Evolutionary conservation across 116 monocot species (phyloP), one percentile per base, ranked within the genome.

Genomic region (Posidonia oceanica): DNA sequence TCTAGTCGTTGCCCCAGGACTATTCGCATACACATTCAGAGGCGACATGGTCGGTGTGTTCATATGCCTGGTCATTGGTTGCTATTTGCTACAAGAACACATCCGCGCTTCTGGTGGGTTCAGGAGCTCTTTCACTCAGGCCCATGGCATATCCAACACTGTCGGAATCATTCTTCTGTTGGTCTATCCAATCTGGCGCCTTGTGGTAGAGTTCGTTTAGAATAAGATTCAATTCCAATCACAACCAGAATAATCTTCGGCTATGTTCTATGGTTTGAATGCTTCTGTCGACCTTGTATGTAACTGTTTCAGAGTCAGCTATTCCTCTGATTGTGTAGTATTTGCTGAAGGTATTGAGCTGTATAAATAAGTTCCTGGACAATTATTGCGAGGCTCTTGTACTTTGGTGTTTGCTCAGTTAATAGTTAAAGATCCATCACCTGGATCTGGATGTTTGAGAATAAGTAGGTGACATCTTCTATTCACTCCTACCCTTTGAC

Each of bases 21-120:
- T 93, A 39, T 81, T 93, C n/a, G 86, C 86, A 0, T 14, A 81
- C 67, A 76, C 80, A 0, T 39, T 89, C 41, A 76, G 86, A 11
- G 71, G 77, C 14, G 39, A 61, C 14, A 7, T 59, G 10, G 16
- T 63, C 2, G 89, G 93, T 36, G 77, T 76, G 4, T 1, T 75
- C 36, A 76, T 93, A 20, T 89, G 89, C 71, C 74, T 93, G 17
- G 10, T 65, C 21, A 93, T 93, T 36, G 84, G 76, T 14, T 80
- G 81, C 67, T 93, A 87, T 78, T 82, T 93, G 12, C 82, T 93
- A 21, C 93, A 89, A 69, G 86, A 93, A 75, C 93, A 93, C 79
- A 80, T 93, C 71, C 59, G 83, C 14, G 84, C 93, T 18, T 93
- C 89, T 0, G 89, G 81, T 5, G 81, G 93, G 21, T 87, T 93